A percentile compares a stretch with the other conserved stretches of the same genome.
Evolutionary conservation across 345 rosid genomes (phyloP).

Genomic region (Sonneratia caseolaris): DNA sequence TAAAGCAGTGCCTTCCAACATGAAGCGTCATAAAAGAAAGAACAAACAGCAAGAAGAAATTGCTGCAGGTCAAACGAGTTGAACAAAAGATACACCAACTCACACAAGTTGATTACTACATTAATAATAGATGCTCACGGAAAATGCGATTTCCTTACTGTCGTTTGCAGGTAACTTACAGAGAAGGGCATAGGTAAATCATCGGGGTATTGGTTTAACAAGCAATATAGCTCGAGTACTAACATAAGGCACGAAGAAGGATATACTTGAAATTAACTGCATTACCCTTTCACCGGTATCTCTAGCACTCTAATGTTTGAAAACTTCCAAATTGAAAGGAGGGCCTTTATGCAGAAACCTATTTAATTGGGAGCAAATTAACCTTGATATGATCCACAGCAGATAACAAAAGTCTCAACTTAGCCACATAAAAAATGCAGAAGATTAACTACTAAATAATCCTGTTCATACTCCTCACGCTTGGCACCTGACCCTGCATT

Average conservation of each 20-base stretch:
- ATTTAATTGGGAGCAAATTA: background rate
- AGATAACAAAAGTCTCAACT: background rate
- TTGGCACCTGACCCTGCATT: background rate
- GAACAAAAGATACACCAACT: no score
- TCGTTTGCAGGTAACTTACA: background rate
- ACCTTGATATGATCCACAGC: background rate
- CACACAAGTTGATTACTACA: no score
- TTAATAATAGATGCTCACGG: background rate
- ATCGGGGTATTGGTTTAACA: background rate
- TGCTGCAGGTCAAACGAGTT: no score
- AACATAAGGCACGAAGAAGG: background rate
- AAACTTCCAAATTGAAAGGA: background rate
- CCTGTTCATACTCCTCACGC: background rate
- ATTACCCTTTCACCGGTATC: background rate
- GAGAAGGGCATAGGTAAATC: background rate
- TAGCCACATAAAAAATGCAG: background rate
- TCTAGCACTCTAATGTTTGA: background rate
- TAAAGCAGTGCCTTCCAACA: no score
- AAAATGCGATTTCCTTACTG: background rate
- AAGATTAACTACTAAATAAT: background rate
- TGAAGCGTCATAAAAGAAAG: no score
- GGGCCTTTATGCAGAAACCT: background rate
- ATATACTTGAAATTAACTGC: background rate
- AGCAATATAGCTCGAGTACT: background rate
- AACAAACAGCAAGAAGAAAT: no score